Conservation (phyloP, 768 basidiomycete genomes). For the Postia placenta region DNA sequence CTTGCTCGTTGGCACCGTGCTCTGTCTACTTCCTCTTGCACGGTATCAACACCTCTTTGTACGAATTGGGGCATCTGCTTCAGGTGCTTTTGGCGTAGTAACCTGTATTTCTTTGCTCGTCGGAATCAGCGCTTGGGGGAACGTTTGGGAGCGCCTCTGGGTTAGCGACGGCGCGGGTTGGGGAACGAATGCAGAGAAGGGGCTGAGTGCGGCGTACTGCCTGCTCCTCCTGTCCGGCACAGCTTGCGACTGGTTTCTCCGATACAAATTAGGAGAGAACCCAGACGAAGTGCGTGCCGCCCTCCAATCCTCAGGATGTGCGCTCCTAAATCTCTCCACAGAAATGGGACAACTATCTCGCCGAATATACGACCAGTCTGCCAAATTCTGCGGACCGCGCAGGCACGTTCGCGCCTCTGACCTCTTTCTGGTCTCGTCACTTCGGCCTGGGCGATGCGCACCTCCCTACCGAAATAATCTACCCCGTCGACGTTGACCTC, state of each 20-base stretch:
- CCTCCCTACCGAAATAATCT: conserved; percentile 18
- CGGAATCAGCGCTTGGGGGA: conserved; percentile 46
- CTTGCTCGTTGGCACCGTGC: conserved; percentile 31
- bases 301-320: background rate
- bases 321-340: conserved; percentile 15
- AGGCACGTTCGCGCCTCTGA: conserved; percentile 50
- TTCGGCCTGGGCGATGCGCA: conserved; percentile 14
- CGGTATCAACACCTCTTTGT: conserved; percentile 40
- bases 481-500: conserved; percentile 22
- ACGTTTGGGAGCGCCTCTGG: conserved; percentile 61
- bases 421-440: conserved; percentile 44
- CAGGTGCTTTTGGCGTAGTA: conserved; percentile 52
- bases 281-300: conserved; percentile 51
- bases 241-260: conserved; percentile 49
- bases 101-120: conserved; percentile 50
- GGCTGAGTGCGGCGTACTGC: conserved; percentile 50
- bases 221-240: conserved; percentile 44
- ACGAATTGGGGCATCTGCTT: conserved; percentile 44
- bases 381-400: conserved; percentile 42
- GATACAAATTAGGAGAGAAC: conserved; percentile 52
- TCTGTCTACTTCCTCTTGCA: conserved; percentile 40
- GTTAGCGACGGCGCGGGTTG: conserved; percentile 39
- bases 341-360: conserved; percentile 69
- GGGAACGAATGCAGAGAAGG: conserved; percentile 52
- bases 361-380: conserved; percentile 48